These are phyloP conservation scores for Calocera viscosa DNA, from an alignment of 768 basidiomycete genomes.

Conservation along the genomic window DNA sequence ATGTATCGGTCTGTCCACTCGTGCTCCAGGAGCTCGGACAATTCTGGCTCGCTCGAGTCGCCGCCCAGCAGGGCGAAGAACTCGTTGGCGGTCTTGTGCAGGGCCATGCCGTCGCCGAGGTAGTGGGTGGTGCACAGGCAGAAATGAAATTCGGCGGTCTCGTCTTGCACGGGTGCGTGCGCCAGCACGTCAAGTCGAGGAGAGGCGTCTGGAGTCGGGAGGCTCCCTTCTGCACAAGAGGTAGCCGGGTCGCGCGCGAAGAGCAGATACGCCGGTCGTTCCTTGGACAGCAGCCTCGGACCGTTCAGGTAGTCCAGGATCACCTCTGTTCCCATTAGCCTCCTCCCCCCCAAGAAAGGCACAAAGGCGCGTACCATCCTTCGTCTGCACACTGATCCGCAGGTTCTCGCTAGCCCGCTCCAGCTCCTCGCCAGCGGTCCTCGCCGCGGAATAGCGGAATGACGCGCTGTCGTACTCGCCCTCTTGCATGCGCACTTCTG, in stretches of 20 bases:
- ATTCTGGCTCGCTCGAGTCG: slow-evolving; percentile 13
- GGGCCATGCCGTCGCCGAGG: slow-evolving; percentile 76
- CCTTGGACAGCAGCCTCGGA: slow-evolving; percentile 53
- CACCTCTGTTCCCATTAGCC: slow-evolving; percentile 33
- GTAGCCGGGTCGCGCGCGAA: slow-evolving; percentile 14
- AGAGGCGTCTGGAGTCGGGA: slow-evolving; percentile 29
- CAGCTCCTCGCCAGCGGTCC: slow-evolving; percentile 35
- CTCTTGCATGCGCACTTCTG: slow-evolving; percentile 40
- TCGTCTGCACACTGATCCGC: slow-evolving; percentile 39
- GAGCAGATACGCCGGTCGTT: slow-evolving; percentile 54
- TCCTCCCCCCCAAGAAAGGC: slow-evolving; percentile 10
- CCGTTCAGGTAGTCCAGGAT: slow-evolving; percentile 67
- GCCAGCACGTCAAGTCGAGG: slow-evolving; percentile 20
- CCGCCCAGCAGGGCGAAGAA: slow-evolving; percentile 50
- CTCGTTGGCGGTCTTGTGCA: slow-evolving; percentile 71
- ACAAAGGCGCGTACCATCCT: slow-evolving; percentile 37
- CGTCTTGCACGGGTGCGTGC: slow-evolving; percentile 13
- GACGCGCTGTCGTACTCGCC: slow-evolving; percentile 44
- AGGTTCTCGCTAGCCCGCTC: slow-evolving; percentile 37
- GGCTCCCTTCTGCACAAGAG: slow-evolving; percentile 17
- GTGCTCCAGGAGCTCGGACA: slow-evolving; percentile 16
- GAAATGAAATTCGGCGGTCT: slow-evolving; percentile 39
- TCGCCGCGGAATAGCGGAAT: slow-evolving; percentile 38
- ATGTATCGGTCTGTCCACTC: slow-evolving; percentile 23
- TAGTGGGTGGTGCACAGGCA: slow-evolving; percentile 69